These are phyloP conservation scores for Leishmania amazonensis DNA, from an alignment of 208 protist species.

Conservation along the genomic window DNA sequence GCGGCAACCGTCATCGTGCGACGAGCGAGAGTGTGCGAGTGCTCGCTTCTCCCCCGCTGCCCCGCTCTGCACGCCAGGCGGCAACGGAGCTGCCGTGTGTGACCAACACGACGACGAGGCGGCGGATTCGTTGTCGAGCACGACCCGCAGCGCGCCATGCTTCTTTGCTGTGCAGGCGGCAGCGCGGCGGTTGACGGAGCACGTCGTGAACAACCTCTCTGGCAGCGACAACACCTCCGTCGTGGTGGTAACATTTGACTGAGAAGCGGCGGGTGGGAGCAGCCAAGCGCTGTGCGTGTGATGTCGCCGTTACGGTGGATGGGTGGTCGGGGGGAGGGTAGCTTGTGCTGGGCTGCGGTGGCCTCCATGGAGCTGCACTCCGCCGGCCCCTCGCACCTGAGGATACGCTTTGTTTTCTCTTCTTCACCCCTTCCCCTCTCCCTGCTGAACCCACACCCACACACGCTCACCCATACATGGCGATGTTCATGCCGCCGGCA, in stretches of 20 bases:
- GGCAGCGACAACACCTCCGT: conserved; percentile 64
- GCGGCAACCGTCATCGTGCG: background rate
- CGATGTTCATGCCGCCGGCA: background rate
- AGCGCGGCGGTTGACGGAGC: conserved; percentile 35
- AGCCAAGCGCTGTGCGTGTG: background rate
- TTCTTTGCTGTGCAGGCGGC: conserved; percentile 25
- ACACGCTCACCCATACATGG: background rate
- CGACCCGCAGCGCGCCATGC: background rate
- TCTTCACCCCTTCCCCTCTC: background rate
- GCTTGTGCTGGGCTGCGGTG: background rate
- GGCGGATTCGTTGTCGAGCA: background rate
- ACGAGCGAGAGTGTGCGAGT: background rate
- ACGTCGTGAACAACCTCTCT: conserved; percentile 39
- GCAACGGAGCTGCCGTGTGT: background rate
- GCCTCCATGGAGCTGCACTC: background rate
- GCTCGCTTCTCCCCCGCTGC: background rate
- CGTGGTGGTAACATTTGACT: conserved; percentile 47
- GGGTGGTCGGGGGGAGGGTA: background rate
- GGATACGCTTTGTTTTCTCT: background rate
- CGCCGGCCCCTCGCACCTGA: too few relatives aligned
- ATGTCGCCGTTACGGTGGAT: background rate
- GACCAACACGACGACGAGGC: background rate
- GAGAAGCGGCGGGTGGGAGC: background rate
- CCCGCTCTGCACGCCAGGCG: conserved; percentile 8
- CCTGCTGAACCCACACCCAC: background rate